Percentiles rank a stretch among this genome's conserved stretches.
phyloP scores from a whole-genome alignment of 1,139 yeast species.

The Yamadazyma spencermartinsiae region DNA sequence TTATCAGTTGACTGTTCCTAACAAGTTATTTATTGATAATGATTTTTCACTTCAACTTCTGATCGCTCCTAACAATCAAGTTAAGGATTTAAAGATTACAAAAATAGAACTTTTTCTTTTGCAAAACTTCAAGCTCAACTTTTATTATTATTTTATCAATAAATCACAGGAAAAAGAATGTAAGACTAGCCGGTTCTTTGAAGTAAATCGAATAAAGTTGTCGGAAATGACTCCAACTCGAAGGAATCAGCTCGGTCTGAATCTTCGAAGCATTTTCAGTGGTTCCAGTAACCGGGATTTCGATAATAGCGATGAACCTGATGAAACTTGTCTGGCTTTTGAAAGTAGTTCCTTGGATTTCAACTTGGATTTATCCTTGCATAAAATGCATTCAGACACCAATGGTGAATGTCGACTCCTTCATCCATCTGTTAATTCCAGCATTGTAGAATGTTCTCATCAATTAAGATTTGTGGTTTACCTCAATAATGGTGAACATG shows the following conservation, averaged over 20 bases:
- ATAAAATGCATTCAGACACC: slow-evolving; percentile 1
- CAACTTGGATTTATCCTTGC: slow-evolving; percentile 1
- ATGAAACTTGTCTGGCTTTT: not conserved
- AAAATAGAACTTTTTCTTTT: slow-evolving; percentile 2
- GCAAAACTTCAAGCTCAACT: slow-evolving; percentile 2
- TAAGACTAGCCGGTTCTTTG: not conserved
- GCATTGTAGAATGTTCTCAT: slow-evolving; percentile 3
- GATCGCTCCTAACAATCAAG: not conserved
- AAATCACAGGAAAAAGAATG: slow-evolving; percentile 1
- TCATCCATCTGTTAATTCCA: slow-evolving; percentile 4
- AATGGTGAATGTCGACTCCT: not conserved
- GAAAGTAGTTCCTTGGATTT: not conserved
- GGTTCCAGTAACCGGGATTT: not conserved
- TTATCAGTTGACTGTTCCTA: slow-evolving; percentile 6
- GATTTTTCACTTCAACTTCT: not conserved
- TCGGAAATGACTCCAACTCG: not conserved
- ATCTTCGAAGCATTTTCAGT: not conserved
- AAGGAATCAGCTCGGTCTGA: not conserved
- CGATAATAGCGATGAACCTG: not conserved
- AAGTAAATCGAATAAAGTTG: not conserved
- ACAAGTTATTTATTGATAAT: slow-evolving; percentile 3
- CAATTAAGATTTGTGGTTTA: slow-evolving; percentile 3
- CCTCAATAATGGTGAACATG: slow-evolving; percentile 2
- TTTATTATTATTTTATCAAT: slow-evolving; percentile 1
- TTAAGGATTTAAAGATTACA: not conserved